These are phyloP conservation scores for Bimuria novae-zelandiae DNA, from an alignment of 2,329 filamentous ascomycete species.

Conservation along the genomic window DNA sequence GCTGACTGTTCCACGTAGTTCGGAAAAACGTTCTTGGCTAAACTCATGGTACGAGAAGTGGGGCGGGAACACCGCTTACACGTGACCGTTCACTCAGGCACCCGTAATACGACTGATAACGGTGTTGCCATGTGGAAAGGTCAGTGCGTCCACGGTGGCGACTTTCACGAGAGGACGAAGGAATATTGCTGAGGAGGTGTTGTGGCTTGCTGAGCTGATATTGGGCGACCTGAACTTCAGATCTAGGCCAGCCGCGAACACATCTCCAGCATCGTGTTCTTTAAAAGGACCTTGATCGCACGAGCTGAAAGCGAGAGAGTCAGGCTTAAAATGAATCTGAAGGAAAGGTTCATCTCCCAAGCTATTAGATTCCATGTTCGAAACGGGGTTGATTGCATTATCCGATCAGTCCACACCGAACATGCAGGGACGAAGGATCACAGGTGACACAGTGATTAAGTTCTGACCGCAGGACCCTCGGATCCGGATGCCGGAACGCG, in stretches of 20 bases:
- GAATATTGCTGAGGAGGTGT: background rate
- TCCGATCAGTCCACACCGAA: background rate
- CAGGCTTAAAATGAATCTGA: no score
- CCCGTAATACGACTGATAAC: no score
- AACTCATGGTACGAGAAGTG: no score
- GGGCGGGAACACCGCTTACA: no score
- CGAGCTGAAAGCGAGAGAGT: background rate
- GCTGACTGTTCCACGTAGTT: no score
- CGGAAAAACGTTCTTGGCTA: no score
- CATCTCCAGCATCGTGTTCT: background rate
- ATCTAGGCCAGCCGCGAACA: background rate
- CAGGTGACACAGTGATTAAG: slow-evolving; percentile 31
- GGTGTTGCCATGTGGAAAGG: no score
- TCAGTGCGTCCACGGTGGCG: background rate
- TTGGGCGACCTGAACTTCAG: background rate
- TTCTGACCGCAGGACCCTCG: slow-evolving; percentile 29
- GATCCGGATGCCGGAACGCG: slow-evolving; percentile 26
- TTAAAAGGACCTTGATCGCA: background rate
- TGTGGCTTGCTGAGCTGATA: slow-evolving; percentile 6
- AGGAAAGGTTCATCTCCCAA: no score
- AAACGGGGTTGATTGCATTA: no score
- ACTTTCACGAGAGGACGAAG: background rate
- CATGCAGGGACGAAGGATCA: slow-evolving; percentile 9
- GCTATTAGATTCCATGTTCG: no score
- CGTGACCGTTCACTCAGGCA: no score